Conservation (phyloP, 2,329 filamentous ascomycete genomes). For the Claviceps spartinae region DNA sequence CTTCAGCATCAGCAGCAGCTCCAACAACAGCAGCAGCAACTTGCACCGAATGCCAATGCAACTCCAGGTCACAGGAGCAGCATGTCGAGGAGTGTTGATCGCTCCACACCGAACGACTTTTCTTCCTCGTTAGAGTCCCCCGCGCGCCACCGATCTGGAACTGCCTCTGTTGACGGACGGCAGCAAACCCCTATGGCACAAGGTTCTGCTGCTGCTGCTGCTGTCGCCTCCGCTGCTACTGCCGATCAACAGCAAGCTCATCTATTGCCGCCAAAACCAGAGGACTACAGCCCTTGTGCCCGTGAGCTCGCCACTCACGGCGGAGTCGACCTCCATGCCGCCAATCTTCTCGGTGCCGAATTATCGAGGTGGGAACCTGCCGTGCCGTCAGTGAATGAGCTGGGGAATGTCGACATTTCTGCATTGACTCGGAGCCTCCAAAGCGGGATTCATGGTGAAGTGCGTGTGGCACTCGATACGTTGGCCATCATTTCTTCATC, state of each 20-base stretch:
- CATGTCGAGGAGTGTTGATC: constrained; percentile 37
- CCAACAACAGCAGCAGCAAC: constrained; percentile 6
- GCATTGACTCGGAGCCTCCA: constrained; percentile 82
- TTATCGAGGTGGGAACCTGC: constrained; percentile 59
- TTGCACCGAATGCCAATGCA: constrained; percentile 24
- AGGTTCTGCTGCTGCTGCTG: constrained; percentile 4
- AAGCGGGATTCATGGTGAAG: constrained; percentile 77
- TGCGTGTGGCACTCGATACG: constrained; percentile 79
- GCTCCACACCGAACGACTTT: constrained; percentile 23
- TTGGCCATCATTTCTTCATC: constrained; percentile 55
- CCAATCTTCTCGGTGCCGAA: constrained; percentile 51
- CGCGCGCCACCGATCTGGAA: constrained; percentile 26
- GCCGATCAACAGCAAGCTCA: constrained; percentile 17
- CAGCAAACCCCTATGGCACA: constrained; percentile 11
- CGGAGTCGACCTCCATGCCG: constrained; percentile 54
- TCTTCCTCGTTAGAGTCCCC: constrained; percentile 29
- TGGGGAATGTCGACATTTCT: constrained; percentile 81
- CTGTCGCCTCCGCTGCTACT: too few relatives aligned
- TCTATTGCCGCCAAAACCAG: constrained; percentile 31
- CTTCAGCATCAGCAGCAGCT: constrained; percentile 5
- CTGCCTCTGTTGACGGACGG: constrained; percentile 24
- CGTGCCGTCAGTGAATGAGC: constrained; percentile 58
- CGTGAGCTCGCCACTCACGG: constrained; percentile 49
- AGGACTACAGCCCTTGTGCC: constrained; percentile 42
- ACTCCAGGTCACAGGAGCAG: constrained; percentile 25